Conservation (phyloP, 768 basidiomycete genomes). For the Punctularia strigosozonata region DNA sequence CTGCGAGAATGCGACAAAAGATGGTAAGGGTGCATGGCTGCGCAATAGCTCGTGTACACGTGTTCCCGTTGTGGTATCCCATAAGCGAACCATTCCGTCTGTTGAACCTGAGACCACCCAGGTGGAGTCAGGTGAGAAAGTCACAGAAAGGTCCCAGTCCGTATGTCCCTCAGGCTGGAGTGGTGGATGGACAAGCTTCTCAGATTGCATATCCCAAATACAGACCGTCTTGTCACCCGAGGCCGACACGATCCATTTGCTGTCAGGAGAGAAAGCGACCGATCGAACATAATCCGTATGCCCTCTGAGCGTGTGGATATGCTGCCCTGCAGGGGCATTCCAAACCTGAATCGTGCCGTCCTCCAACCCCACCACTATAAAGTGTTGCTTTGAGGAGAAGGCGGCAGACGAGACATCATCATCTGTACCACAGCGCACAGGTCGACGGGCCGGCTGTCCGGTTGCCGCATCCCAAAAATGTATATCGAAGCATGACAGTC, state of each 20-base stretch:
- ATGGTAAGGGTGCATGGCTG: no score
- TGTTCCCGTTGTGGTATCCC: constrained; percentile 8
- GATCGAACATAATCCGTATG: constrained; percentile 7
- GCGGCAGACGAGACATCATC: no score
- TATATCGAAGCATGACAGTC: constrained; percentile 34
- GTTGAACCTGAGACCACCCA: neutral
- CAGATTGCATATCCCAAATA: constrained; percentile 10
- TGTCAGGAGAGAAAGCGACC: constrained; percentile 12
- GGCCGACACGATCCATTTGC: constrained; percentile 9
- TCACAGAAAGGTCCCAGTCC: neutral
- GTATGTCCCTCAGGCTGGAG: neutral
- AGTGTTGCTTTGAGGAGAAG: no score
- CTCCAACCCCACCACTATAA: no score
- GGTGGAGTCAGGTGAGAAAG: neutral
- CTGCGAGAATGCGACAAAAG: constrained; percentile 8
- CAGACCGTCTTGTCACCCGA: constrained; percentile 5
- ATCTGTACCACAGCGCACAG: neutral
- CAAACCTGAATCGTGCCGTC: no score
- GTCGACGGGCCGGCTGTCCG: neutral
- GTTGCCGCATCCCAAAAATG: constrained; percentile 33
- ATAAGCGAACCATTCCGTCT: neutral
- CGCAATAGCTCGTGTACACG: neutral
- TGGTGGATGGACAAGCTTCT: constrained; percentile 10
- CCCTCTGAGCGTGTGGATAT: neutral
- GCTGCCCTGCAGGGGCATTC: no score